Conservation (phyloP, 768 basidiomycete genomes). For the Candolleomyces aberdarensis region DNA sequence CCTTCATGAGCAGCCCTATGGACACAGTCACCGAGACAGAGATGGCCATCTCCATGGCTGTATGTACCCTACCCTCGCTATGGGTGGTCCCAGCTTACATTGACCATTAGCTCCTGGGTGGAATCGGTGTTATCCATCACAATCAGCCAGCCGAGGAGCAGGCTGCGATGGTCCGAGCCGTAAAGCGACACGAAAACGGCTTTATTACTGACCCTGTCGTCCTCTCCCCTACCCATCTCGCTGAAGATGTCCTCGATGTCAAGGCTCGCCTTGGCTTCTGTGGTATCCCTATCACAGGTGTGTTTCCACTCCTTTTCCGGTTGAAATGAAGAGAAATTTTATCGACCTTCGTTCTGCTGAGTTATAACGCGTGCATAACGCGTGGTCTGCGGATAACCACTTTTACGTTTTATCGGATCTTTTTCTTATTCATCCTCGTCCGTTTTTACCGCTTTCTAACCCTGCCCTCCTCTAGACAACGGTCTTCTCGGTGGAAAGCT, state of each 20-base stretch:
- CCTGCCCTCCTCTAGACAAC: constrained; percentile 51
- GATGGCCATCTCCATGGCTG: constrained; percentile 92
- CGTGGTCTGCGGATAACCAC: constrained; percentile 70
- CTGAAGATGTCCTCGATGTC: constrained; percentile 90
- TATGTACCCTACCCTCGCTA: constrained; percentile 36
- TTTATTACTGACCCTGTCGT: constrained; percentile 96
- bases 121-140: constrained; percentile 98
- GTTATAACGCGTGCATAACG: constrained; percentile 53
- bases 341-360: constrained; percentile 91
- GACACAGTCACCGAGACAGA: constrained; percentile 97
- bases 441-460: constrained; percentile 1
- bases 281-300: constrained; percentile 96
- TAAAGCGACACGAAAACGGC: constrained; percentile 98
- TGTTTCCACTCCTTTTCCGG: constrained; percentile 28
- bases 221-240: constrained; percentile 69
- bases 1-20: constrained; percentile 98
- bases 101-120: constrained; percentile 70
- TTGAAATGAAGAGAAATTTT: constrained; percentile 44
- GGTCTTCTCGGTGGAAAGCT: constrained; percentile 88
- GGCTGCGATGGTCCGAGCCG: constrained; percentile 95
- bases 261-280: constrained; percentile 91
- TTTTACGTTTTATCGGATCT: constrained; percentile 34
- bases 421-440: constrained; percentile 10
- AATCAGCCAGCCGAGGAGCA: constrained; percentile 84
- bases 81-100: constrained; percentile 14